These are phyloP conservation scores for Orobanche coerulescens DNA, from an alignment of 257 asterid species.

Conservation along the genomic window DNA sequence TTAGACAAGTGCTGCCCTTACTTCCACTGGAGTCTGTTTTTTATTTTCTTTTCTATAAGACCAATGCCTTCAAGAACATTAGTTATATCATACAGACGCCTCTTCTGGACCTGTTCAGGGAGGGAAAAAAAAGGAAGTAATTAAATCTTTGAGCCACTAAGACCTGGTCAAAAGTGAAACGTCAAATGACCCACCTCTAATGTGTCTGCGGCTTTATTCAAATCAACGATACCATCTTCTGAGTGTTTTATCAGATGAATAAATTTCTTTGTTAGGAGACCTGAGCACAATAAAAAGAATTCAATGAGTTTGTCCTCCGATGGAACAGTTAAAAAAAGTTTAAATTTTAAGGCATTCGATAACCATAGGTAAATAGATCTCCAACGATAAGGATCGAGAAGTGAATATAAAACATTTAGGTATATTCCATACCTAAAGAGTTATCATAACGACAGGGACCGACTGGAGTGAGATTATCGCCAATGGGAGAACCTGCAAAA, in stretches of 20 bases:
- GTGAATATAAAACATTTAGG: too few relatives aligned
- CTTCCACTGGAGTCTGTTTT: constrained; percentile 98
- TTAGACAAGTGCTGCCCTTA: constrained; percentile 32
- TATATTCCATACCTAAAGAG: constrained; percentile 63
- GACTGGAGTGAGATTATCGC: constrained; percentile 66
- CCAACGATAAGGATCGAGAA: too few relatives aligned
- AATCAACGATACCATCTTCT: constrained; percentile 92
- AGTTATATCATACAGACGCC: constrained; percentile 96
- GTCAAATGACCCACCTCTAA: constrained; percentile 54
- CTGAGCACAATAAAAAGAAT: constrained; percentile 30
- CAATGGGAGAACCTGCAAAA: constrained; percentile 71
- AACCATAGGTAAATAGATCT: too few relatives aligned
- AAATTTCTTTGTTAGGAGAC: constrained; percentile 91
- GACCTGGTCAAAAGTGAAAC: constrained; percentile 21
- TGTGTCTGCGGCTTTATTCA: constrained; percentile 90
- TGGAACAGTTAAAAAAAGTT: constrained; percentile 4
- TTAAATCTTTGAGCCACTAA: constrained; percentile 25
- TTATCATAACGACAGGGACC: constrained; percentile 97
- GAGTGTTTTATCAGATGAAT: constrained; percentile 84
- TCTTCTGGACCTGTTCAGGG: constrained; percentile 84
- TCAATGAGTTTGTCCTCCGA: neutral
- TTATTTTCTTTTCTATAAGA: constrained; percentile 88
- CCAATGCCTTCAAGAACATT: constrained; percentile 98
- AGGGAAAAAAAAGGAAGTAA: constrained; percentile 3
- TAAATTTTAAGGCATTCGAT: too few relatives aligned